Conservation (phyloP, 1,139 yeast genomes). For the Sugiyamaella novakii region DNA sequence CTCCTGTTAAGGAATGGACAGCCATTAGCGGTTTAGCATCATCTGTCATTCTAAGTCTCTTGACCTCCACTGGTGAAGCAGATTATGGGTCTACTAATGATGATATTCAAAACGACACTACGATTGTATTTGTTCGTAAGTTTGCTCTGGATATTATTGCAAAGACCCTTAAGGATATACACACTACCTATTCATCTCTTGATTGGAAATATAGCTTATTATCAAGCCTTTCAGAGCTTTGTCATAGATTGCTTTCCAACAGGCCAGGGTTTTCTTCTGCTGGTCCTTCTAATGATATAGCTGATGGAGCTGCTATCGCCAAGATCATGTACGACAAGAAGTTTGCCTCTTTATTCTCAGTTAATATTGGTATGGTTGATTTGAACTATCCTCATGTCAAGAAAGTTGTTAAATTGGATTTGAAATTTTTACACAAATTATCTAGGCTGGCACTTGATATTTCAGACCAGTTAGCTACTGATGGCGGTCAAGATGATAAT, state of each 20-base stretch:
- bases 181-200: constrained; percentile 41
- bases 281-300: constrained; percentile 45
- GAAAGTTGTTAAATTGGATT: constrained; percentile 56
- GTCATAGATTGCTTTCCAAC: constrained; percentile 36
- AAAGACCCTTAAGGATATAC: constrained; percentile 58
- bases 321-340: constrained; percentile 68
- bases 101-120: constrained; percentile 56
- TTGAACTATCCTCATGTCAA: constrained; percentile 69
- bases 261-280: constrained; percentile 34
- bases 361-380: constrained; percentile 64
- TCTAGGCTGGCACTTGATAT: constrained; percentile 50
- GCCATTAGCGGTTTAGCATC: constrained; percentile 57
- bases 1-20: constrained; percentile 33
- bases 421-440: constrained; percentile 62
- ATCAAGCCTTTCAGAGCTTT: constrained; percentile 58
- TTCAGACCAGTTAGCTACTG: constrained; percentile 49
- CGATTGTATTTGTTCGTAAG: constrained; percentile 70
- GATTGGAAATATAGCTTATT: constrained; percentile 55
- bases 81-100: constrained; percentile 35
- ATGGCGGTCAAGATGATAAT: constrained; percentile 57
- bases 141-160: constrained; percentile 72
- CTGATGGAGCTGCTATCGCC: constrained; percentile 64
- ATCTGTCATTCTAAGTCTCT: constrained; percentile 43
- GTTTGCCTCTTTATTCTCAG: constrained; percentile 59
- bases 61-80: constrained; percentile 60